Evolutionary conservation across 2,329 filamentous ascomycete species (phyloP).

Genomic region (Stagonosporopsis tanaceti): DNA sequence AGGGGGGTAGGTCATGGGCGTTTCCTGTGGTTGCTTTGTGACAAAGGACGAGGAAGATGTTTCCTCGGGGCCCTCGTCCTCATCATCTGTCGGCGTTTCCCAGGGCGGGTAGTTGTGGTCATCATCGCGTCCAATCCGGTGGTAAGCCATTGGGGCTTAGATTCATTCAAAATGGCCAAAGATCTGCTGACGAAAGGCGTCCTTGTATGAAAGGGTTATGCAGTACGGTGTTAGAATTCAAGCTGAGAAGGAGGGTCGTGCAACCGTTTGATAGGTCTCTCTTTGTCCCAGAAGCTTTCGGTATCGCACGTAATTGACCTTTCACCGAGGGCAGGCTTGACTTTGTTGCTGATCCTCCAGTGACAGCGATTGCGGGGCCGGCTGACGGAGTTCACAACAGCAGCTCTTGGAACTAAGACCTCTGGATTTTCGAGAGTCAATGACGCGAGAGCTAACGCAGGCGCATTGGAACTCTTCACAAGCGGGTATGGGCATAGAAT

Average conservation of each 20-base stretch:
- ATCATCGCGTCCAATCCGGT: slow-evolving; percentile 9
- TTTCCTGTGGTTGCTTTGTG: neutral
- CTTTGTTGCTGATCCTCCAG: slow-evolving; percentile 30
- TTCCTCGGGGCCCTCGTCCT: slow-evolving; percentile 12
- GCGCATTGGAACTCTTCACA: slow-evolving; percentile 2
- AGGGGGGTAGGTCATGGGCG: slow-evolving; percentile 2
- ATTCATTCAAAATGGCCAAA: slow-evolving; percentile 17
- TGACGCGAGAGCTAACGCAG: slow-evolving; percentile 28
- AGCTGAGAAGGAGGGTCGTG: slow-evolving; percentile 16
- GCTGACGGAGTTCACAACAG: slow-evolving; percentile 31
- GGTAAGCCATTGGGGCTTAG: slow-evolving; percentile 29
- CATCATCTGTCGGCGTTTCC: slow-evolving; percentile 9
- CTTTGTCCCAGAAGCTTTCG: slow-evolving; percentile 12
- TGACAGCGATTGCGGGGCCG: slow-evolving; percentile 43
- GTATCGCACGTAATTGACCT: slow-evolving; percentile 10
- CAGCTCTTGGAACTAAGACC: slow-evolving; percentile 25
- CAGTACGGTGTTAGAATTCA: slow-evolving; percentile 26
- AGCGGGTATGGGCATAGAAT: neutral
- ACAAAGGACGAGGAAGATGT: neutral
- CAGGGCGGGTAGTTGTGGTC: slow-evolving; percentile 4
- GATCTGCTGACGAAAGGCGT: slow-evolving; percentile 30
- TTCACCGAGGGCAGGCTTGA: slow-evolving; percentile 20
- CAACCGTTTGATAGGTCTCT: slow-evolving; percentile 23
- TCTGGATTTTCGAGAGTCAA: slow-evolving; percentile 18
- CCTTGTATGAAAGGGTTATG: slow-evolving; percentile 13